These are phyloP conservation scores for Penicillium vulpinum DNA, from an alignment of 2,329 filamentous ascomycete genomes.

Conservation along the genomic window DNA sequence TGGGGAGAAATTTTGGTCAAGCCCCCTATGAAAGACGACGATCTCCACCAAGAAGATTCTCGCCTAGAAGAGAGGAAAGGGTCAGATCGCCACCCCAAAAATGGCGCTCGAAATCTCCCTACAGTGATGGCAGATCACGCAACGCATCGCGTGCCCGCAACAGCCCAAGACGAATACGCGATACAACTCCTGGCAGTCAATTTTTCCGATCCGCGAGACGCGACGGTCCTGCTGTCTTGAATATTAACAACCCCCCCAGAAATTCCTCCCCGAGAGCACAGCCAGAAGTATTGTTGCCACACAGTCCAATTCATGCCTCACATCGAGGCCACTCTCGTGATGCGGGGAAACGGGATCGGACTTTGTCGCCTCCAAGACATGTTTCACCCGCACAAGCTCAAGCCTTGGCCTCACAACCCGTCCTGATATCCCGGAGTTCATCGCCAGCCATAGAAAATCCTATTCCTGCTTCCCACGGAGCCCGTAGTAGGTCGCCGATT, in stretches of 20 bases:
- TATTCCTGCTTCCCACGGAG: conserved; percentile 40
- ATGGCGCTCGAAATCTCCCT: conserved; percentile 45
- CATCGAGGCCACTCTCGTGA: conserved; percentile 50
- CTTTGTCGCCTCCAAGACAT: conserved; percentile 48
- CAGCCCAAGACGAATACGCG: conserved; percentile 37
- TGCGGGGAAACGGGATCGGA: conserved; percentile 50
- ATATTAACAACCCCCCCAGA: conserved; percentile 31
- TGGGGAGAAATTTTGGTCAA: conserved; percentile 36
- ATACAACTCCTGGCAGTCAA: conserved; percentile 38
- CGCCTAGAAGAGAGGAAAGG: conserved; percentile 42
- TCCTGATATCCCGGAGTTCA: conserved; percentile 59
- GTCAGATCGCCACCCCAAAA: conserved; percentile 39
- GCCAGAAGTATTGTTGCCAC: conserved; percentile 47
- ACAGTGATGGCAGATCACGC: conserved; percentile 32
- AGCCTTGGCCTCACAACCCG: conserved; percentile 56
- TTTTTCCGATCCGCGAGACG: conserved; percentile 35
- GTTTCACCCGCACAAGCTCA: conserved; percentile 50
- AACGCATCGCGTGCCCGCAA: conserved; percentile 34
- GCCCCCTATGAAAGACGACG: conserved; percentile 36
- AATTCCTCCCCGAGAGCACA: conserved; percentile 27
- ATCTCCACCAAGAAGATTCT: conserved; percentile 43
- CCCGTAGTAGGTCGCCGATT: conserved; percentile 31
- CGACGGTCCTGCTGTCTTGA: conserved; percentile 33
- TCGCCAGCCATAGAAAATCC: conserved; percentile 60
- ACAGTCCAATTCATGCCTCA: conserved; percentile 55